A percentile compares a stretch with the other conserved stretches of the same genome.
phyloP scores from a whole-genome alignment of 1,139 yeast species.

The Zygosaccharomyces pseudobailii region DNA sequence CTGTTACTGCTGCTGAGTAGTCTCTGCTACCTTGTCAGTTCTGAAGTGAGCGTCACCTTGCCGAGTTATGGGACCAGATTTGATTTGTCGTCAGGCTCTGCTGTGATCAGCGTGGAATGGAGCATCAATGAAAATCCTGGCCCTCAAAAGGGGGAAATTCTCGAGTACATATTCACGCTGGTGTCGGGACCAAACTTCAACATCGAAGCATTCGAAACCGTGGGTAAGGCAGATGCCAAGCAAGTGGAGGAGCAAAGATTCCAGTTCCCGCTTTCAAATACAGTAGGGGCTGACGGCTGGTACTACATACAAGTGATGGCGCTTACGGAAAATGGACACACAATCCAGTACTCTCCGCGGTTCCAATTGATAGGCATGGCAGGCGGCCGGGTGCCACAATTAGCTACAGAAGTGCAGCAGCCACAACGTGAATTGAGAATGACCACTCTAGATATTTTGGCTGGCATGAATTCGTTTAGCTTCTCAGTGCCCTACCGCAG shows the following conservation, averaged over 20 bases:
- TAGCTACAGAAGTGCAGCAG: constrained; percentile 39
- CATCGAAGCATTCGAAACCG: constrained; percentile 41
- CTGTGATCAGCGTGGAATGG: constrained; percentile 53
- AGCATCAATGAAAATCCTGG: constrained; percentile 42
- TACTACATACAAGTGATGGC: constrained; percentile 65
- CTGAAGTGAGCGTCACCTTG: neutral
- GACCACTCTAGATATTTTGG: constrained; percentile 29
- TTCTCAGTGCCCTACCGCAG: constrained; percentile 53
- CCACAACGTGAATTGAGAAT: constrained; percentile 42
- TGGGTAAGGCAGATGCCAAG: constrained; percentile 32
- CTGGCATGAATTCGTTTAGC: constrained; percentile 35
- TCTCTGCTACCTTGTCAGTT: neutral
- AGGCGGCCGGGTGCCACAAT: constrained; percentile 46
- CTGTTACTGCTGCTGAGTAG: neutral
- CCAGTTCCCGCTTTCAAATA: constrained; percentile 40
- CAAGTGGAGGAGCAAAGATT: constrained; percentile 34
- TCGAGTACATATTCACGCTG: constrained; percentile 48
- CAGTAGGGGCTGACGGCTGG: constrained; percentile 52
- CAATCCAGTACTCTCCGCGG: constrained; percentile 65
- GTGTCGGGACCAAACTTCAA: constrained; percentile 64
- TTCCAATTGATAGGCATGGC: constrained; percentile 65
- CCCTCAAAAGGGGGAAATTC: constrained; percentile 45
- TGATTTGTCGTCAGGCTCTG: constrained; percentile 35
- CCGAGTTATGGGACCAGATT: neutral
- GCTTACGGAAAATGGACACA: constrained; percentile 39